A percentile compares a stretch with the other conserved stretches of the same genome.
Evolutionary conservation across 495 filamentous ascomycete species (phyloP).

Genomic region (Hyaloscypha finlandica): DNA sequence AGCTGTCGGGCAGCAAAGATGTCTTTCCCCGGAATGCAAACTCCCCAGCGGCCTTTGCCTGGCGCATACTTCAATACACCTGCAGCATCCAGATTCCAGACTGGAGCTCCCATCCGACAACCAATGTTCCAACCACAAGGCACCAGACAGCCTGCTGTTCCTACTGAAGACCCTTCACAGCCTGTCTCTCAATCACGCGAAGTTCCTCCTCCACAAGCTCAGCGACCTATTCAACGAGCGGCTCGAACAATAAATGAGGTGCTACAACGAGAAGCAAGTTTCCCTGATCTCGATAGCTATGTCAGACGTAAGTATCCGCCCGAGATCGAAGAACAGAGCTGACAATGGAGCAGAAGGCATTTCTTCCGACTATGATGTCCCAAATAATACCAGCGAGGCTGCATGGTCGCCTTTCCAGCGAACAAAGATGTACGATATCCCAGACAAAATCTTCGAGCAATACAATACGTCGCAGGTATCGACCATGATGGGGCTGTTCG

Average conservation of each 20-base stretch:
- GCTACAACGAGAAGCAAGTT: conserved; percentile 72
- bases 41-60: conserved; percentile 66
- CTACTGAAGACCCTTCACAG: conserved; percentile 10
- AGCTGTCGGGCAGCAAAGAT: conserved; percentile 36
- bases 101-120: conserved; percentile 40
- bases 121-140: conserved; percentile 39
- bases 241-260: conserved; percentile 81
- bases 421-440: conserved; percentile 77
- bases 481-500: conserved; percentile 90
- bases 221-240: conserved; percentile 75
- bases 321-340: conserved; percentile 11
- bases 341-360: conserved; percentile 62
- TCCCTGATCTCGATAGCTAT: conserved; percentile 88
- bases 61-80: conserved; percentile 77
- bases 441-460: conserved; percentile 84
- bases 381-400: conserved; percentile 49
- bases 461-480: conserved; percentile 81
- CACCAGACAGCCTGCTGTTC: conserved; percentile 6
- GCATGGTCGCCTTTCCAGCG: conserved; percentile 91
- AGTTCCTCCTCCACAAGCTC: conserved; percentile 24
- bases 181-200: conserved; percentile 19
- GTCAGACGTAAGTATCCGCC: conserved; percentile 69
- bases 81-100: conserved; percentile 45
- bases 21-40: conserved; percentile 63
- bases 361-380: conserved; percentile 88